A percentile compares a stretch with the other conserved stretches of the same genome.
phyloP scores from a whole-genome alignment of 176 grass and related monocot species.

The Hyparrhenia diplandra region DNA sequence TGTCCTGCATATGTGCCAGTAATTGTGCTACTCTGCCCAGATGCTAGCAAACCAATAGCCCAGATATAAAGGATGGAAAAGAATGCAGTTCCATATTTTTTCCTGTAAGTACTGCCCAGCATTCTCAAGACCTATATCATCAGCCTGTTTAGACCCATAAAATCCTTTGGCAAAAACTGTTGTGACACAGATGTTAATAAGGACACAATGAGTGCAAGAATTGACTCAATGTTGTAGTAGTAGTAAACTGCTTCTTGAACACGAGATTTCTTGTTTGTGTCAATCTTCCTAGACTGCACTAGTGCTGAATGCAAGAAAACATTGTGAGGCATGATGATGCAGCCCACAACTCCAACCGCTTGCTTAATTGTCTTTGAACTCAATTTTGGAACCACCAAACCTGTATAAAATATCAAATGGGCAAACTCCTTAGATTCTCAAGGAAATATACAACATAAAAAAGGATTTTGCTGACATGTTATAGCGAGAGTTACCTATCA shows the following conservation, averaged over 20 bases:
- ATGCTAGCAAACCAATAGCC: constrained; percentile 84
- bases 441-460: constrained; percentile 10
- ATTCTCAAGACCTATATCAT: constrained; percentile 80
- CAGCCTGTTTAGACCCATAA: constrained; percentile 66
- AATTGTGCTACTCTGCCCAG: constrained; percentile 92
- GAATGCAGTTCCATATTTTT: constrained; percentile 63
- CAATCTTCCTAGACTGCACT: constrained; percentile 85
- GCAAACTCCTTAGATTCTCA: constrained; percentile 7
- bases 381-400: constrained; percentile 76
- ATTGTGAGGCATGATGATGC: constrained; percentile 94
- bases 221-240: constrained; percentile 86
- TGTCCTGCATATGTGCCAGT: constrained; percentile 92
- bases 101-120: constrained; percentile 88
- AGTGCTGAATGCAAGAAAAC: constrained; percentile 90
- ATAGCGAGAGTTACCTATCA: constrained; percentile 56
- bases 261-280: constrained; percentile 65
- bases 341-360: constrained; percentile 85
- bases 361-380: constrained; percentile 75
- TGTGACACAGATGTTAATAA: constrained; percentile 87
- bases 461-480: not conserved
- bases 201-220: constrained; percentile 69
- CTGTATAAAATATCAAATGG: constrained; percentile 38
- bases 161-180: constrained; percentile 90
- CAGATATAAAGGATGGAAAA: constrained; percentile 95
- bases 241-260: constrained; percentile 85